These are phyloP conservation scores for Toxoplasma gondii DNA, from an alignment of 169 alveolate species.

Conservation along the genomic window DNA sequence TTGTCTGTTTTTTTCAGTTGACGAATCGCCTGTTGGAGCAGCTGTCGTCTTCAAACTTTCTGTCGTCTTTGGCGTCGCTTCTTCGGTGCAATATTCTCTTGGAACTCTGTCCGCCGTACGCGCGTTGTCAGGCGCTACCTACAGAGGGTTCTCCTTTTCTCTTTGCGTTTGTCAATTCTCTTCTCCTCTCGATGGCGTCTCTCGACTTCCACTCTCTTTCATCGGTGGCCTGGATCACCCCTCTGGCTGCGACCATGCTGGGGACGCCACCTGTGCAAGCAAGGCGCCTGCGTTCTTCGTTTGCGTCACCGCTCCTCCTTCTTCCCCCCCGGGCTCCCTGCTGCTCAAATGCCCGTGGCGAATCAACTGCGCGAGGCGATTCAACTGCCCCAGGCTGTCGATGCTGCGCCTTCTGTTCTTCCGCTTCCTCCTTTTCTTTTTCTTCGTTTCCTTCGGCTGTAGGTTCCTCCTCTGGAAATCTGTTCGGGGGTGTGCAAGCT, in stretches of 20 bases:
- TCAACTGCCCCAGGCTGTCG: too few species aligned
- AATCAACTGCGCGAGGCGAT: background rate
- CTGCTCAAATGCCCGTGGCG: background rate
- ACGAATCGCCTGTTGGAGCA: constrained; percentile 34
- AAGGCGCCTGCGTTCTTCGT: background rate
- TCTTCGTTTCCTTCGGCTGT: background rate
- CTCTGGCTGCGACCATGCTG: background rate
- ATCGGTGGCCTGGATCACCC: background rate
- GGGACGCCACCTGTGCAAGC: background rate
- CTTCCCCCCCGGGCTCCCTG: background rate
- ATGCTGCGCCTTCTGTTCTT: background rate
- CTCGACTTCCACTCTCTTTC: constrained; percentile 35
- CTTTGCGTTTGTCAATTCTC: background rate
- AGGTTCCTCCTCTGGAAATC: background rate
- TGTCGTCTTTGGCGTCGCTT: background rate
- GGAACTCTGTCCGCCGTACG: constrained; percentile 24
- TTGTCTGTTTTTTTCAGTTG: background rate
- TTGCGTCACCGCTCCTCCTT: background rate
- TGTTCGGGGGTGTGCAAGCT: too few species aligned
- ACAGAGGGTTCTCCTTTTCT: background rate
- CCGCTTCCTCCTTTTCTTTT: background rate
- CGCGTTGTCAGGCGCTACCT: background rate
- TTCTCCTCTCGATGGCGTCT: background rate
- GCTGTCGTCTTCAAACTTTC: constrained; percentile 5
- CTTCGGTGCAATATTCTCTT: constrained; percentile 5